Evolutionary conservation across 805 yeast species (phyloP).

Genomic region (Cyberlindnera subsufficiens): DNA sequence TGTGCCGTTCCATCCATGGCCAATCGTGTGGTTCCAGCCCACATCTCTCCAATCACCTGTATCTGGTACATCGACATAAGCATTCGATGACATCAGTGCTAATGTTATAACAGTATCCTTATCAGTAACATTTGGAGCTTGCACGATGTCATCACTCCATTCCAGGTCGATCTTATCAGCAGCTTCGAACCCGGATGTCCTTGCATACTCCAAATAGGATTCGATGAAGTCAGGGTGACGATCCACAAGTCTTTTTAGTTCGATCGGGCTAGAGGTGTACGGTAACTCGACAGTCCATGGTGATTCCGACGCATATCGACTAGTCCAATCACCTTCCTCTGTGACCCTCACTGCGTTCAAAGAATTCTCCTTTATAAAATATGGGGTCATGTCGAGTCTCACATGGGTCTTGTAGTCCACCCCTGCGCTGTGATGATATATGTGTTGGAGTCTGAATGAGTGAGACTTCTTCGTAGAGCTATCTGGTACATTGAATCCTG

Average conservation of each 20-base stretch:
- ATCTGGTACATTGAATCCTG: not conserved
- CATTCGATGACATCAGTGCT: slow-evolving; percentile 86
- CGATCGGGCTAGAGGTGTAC: slow-evolving; percentile 16
- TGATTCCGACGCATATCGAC: slow-evolving; percentile 25
- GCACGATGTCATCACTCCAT: slow-evolving; percentile 54
- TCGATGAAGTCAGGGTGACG: slow-evolving; percentile 61
- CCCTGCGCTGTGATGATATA: slow-evolving; percentile 57
- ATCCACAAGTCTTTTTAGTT: slow-evolving; percentile 33
- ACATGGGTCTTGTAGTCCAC: slow-evolving; percentile 35
- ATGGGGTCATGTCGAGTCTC: slow-evolving; percentile 44
- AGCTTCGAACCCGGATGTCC: slow-evolving; percentile 26
- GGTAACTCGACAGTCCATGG: slow-evolving; percentile 36
- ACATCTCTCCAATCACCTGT: slow-evolving; percentile 88
- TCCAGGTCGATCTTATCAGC: slow-evolving; percentile 42
- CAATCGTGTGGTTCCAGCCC: slow-evolving; percentile 49
- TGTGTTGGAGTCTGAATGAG: slow-evolving; percentile 42
- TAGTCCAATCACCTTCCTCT: slow-evolving; percentile 9
- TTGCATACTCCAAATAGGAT: slow-evolving; percentile 55
- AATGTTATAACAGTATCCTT: slow-evolving; percentile 64
- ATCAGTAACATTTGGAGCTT: slow-evolving; percentile 73
- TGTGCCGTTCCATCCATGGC: slow-evolving; percentile 81
- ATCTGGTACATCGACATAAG: slow-evolving; percentile 74
- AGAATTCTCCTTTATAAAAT: slow-evolving; percentile 24
- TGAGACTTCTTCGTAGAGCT: not conserved
- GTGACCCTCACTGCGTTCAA: slow-evolving; percentile 3